These are phyloP conservation scores for Lecanicillium sp. DNA, from an alignment of 2,329 filamentous ascomycete genomes.

Conservation along the genomic window DNA sequence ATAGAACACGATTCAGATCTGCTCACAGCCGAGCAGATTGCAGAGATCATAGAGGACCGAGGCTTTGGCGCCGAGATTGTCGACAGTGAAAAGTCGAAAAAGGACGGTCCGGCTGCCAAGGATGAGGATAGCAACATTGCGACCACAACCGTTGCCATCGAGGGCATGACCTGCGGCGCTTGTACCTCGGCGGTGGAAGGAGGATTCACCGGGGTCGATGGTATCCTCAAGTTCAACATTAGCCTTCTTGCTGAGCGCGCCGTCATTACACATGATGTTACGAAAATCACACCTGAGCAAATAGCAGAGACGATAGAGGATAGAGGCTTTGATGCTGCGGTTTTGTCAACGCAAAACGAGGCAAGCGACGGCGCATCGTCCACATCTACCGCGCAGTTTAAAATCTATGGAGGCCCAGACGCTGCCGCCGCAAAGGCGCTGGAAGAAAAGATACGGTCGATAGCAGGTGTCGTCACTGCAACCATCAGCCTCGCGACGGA, in stretches of 20 bases:
- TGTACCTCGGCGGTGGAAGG: slow-evolving; percentile 88
- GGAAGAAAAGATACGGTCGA: slow-evolving; percentile 55
- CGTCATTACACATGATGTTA: slow-evolving; percentile 73
- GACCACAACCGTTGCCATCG: slow-evolving; percentile 79
- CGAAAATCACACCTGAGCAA: slow-evolving; percentile 60
- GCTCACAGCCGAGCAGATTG: slow-evolving; percentile 43
- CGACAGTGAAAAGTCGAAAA: slow-evolving; percentile 51
- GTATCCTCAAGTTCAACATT: slow-evolving; percentile 85
- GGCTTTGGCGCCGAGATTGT: slow-evolving; percentile 76
- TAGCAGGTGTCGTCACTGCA: slow-evolving; percentile 67
- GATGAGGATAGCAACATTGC: slow-evolving; percentile 34
- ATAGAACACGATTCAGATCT: slow-evolving; percentile 65
- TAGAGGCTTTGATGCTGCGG: slow-evolving; percentile 74
- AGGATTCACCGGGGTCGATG: slow-evolving; percentile 69
- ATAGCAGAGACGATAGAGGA: slow-evolving; percentile 83
- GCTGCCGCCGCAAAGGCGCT: slow-evolving; percentile 63
- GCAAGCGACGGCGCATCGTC: slow-evolving; percentile 43
- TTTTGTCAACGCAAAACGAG: slow-evolving; percentile 69
- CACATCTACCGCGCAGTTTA: slow-evolving; percentile 63
- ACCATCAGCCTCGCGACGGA: slow-evolving; percentile 66
- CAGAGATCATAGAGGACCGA: slow-evolving; percentile 57
- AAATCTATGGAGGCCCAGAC: slow-evolving; percentile 71
- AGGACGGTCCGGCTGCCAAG: slow-evolving; percentile 11
- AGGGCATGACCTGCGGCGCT: slow-evolving; percentile 96
- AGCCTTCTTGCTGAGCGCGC: slow-evolving; percentile 88